These are phyloP conservation scores for Polygonum maritimum DNA, from an alignment of 148 eudicot species.

Conservation along the genomic window DNA sequence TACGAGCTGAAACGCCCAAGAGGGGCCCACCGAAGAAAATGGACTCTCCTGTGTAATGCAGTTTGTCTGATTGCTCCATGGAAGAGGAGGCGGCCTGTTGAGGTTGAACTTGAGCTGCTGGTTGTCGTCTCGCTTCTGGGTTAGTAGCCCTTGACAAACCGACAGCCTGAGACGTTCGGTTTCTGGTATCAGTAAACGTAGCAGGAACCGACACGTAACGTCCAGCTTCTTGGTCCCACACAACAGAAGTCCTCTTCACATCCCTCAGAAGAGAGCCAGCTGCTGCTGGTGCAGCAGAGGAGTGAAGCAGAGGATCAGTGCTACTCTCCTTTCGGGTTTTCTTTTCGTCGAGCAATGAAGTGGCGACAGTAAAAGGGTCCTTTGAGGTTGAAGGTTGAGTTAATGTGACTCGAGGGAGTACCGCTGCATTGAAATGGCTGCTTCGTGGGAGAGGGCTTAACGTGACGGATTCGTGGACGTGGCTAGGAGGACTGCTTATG, in stretches of 20 bases:
- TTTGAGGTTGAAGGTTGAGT: constrained; percentile 27
- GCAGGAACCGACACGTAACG: constrained; percentile 78
- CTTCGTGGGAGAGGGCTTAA: constrained; percentile 74
- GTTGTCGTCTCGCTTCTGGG: constrained; percentile 28
- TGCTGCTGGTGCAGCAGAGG: constrained; percentile 40
- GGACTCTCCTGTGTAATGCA: constrained; percentile 71
- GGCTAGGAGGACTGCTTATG: constrained; percentile 89
- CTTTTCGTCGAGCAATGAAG: constrained; percentile 36
- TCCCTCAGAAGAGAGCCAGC: constrained; percentile 54
- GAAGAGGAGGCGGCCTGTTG: constrained; percentile 42
- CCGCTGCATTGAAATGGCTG: constrained; percentile 23
- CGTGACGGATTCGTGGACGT: constrained; percentile 65
- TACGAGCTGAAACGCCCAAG: constrained; percentile 29
- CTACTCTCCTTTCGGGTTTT: constrained; percentile 36
- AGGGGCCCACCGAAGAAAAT: constrained; percentile 98
- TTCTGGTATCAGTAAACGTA: constrained; percentile 44
- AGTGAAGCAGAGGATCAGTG: constrained; percentile 34
- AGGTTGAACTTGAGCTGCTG: constrained; percentile 12
- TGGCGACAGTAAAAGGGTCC: constrained; percentile 15
- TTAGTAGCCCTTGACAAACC: constrained; percentile 26
- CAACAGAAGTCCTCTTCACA: constrained; percentile 68
- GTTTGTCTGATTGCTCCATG: constrained; percentile 52
- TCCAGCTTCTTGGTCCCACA: constrained; percentile 98
- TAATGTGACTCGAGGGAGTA: constrained; percentile 22
- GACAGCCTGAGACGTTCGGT: constrained; percentile 25